Evolutionary conservation across 192 early-diverging fungal genomes (phyloP), one percentile per base, ranked within the genome.

Genomic region (Coemansia sp.): DNA sequence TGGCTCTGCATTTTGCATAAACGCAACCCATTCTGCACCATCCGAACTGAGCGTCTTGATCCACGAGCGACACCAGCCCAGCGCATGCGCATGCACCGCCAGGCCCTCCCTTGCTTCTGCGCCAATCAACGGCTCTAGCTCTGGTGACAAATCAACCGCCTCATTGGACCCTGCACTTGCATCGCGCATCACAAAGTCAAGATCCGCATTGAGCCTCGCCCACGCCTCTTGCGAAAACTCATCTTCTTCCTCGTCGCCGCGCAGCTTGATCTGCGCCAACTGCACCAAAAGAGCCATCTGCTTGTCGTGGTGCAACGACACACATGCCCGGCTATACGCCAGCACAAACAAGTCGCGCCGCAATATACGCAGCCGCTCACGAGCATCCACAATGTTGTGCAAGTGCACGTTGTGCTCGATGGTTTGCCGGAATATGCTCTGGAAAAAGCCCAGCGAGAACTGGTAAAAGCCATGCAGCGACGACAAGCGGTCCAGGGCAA

Each of bases 371-470:
- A 99, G 69, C 35, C 96, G 87, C 67, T 87, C 75, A 22, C 61
- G 74, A 65, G 85, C 83, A 68, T 94, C 97, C 21, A 78, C 75
- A 23, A 89, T 62, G 17, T 82, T 82, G 25, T 83, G 75, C 52
- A 93, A 75, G 48, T 87, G 74, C 27, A 88, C 80, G 80, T 96
- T 85, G 27, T 86, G 78, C 69, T 93, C 90, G 10, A 99, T 84
- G 0, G 94, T 88, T 57, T 72, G 86, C 65, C 91, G 80, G 84
- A 99, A 98, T 45, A 98, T 95, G 54, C 89, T 86, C 54, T 91
- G 86, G 81, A 98, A 98, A 77, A 95, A 98, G 71, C 92, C 93
- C 27, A 98, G 87, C 21, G 97, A 97, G 83, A 99, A 97, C 83
- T 97, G 96, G 79, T 99, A 99, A 80, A 97, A 98, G 69, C 92